Conservation (phyloP, 2,329 filamentous ascomycete species). For the Alternaria dauci region DNA sequence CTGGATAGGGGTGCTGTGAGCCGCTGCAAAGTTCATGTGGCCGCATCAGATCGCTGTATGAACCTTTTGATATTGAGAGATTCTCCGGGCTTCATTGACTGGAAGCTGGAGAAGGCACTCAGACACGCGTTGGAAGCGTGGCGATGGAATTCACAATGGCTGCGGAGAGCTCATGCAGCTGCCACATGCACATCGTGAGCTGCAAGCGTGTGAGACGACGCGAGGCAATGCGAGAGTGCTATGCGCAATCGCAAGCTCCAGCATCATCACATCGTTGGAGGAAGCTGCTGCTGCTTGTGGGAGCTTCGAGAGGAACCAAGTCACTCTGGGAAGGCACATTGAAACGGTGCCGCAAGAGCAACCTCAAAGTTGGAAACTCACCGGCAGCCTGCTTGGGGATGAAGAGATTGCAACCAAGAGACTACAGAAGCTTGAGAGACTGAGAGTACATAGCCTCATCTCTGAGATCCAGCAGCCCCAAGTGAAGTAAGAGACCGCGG, state of each 20-base stretch:
- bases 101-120: not conserved
- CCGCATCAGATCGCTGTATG: not conserved
- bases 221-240: not conserved
- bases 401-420: not conserved
- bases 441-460: not conserved
- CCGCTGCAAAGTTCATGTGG: not conserved
- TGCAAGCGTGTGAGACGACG: not conserved
- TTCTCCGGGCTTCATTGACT: not conserved
- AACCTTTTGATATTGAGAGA: not conserved
- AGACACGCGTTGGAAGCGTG: not conserved
- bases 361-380: not conserved
- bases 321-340: conserved; percentile 7
- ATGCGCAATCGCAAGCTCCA: not conserved
- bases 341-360: not conserved
- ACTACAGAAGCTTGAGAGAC: not conserved
- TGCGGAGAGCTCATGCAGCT: not conserved
- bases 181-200: conserved; percentile 2
- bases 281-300: not conserved
- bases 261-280: not conserved
- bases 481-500: not conserved
- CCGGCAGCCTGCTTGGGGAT: not conserved
- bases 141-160: not conserved
- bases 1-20: not conserved
- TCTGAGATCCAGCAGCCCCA: not conserved
- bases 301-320: not conserved